These are phyloP conservation scores for Emmonsiellopsis sp. DNA, from an alignment of 2,329 filamentous ascomycete species.

Conservation along the genomic window DNA sequence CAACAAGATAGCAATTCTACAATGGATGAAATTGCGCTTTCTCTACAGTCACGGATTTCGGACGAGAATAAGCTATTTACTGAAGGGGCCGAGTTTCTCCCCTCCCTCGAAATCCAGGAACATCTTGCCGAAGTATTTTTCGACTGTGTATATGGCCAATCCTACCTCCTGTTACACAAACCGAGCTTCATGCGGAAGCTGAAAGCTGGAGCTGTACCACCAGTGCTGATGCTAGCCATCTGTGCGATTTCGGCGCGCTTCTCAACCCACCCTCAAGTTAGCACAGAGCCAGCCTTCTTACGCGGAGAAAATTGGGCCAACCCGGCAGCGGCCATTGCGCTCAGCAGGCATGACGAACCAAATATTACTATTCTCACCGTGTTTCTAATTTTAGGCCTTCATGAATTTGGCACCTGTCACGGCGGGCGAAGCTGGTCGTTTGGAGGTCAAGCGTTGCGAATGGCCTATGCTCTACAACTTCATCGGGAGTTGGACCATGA, in stretches of 20 bases:
- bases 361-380: conserved; percentile 95
- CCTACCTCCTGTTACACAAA: conserved; percentile 89
- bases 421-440: conserved; percentile 93
- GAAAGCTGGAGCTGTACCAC: conserved; percentile 69
- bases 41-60: conserved; percentile 50
- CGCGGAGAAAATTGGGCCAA: conserved; percentile 87
- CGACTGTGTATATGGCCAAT: conserved; percentile 89
- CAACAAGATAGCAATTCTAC: conserved; percentile 44
- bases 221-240: conserved; percentile 84
- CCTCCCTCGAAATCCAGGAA: conserved; percentile 78
- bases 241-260: conserved; percentile 94
- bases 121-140: conserved; percentile 93
- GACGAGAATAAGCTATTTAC: conserved; percentile 69
- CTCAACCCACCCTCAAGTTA: conserved; percentile 75
- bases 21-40: conserved; percentile 42
- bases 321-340: conserved; percentile 76
- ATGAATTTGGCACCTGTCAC: conserved; percentile 95
- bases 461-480: conserved; percentile 91
- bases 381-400: conserved; percentile 75
- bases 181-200: conserved; percentile 86
- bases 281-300: conserved; percentile 67
- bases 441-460: conserved; percentile 86
- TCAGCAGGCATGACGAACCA: conserved; percentile 82
- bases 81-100: conserved; percentile 75
- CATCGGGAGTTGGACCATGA: conserved; percentile 86